Evolutionary conservation across 768 basidiomycete genomes (phyloP).

Genomic region (Pisolithus marmoratus): DNA sequence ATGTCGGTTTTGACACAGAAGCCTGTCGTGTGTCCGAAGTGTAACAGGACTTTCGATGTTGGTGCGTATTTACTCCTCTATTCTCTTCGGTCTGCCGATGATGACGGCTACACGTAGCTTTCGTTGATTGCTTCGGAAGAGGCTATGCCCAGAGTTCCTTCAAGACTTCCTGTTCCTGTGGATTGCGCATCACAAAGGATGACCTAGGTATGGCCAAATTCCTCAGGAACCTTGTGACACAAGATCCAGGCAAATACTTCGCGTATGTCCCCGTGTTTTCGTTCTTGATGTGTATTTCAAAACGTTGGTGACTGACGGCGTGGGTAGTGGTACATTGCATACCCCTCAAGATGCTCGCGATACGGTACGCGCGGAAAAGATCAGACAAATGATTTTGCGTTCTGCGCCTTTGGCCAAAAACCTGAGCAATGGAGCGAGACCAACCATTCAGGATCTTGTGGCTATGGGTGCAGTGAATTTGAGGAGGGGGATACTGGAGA

Average conservation of each 20-base stretch:
- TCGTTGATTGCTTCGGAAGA: slow-evolving; percentile 29
- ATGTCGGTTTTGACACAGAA: slow-evolving; percentile 12
- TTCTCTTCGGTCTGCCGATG: background rate
- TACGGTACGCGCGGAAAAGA: slow-evolving; percentile 11
- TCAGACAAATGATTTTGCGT: slow-evolving; percentile 16
- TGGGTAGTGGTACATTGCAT: slow-evolving; percentile 29
- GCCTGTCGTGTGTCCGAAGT: slow-evolving; percentile 26
- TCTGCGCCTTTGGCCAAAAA: background rate
- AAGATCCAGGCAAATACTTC: slow-evolving; percentile 16
- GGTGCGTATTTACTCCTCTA: slow-evolving; percentile 18
- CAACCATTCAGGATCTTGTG: background rate
- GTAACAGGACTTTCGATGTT: slow-evolving; percentile 3
- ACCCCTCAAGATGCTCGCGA: slow-evolving; percentile 16
- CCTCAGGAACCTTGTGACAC: slow-evolving; percentile 26
- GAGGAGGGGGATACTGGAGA: background rate
- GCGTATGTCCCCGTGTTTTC: slow-evolving; percentile 19
- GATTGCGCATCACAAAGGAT: slow-evolving; percentile 31
- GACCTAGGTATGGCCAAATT: slow-evolving; percentile 35
- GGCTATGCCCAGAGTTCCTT: slow-evolving; percentile 47
- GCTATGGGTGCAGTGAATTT: too few species aligned
- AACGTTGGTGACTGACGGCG: too few species aligned
- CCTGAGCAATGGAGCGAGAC: background rate
- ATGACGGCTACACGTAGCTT: slow-evolving; percentile 24
- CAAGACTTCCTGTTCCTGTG: slow-evolving; percentile 30
- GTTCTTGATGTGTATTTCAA: background rate